Percentiles rank a stretch among this genome's conserved stretches.
These are phyloP conservation scores for Dorcoceras hygrometricum DNA, from an alignment of 257 asterid genomes.

Conservation along the genomic window DNA sequence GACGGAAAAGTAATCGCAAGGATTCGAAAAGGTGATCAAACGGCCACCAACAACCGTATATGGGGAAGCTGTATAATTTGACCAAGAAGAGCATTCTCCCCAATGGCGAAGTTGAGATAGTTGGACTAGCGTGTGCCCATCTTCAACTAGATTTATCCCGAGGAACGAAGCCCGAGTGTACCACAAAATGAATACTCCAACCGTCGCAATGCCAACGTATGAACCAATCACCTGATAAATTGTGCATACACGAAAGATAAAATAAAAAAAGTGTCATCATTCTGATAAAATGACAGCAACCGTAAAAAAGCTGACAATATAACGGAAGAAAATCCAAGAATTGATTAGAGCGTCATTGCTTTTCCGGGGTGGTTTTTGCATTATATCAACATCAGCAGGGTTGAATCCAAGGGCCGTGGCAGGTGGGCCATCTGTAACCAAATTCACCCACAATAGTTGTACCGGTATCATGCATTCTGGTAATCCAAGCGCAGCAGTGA, in stretches of 20 bases:
- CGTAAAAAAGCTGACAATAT: slow-evolving; percentile 43
- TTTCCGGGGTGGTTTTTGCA: slow-evolving; percentile 82
- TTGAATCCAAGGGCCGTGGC: slow-evolving; percentile 93
- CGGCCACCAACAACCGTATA: slow-evolving; percentile 57
- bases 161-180: slow-evolving; percentile 77
- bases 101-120: slow-evolving; percentile 83
- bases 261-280: not conserved
- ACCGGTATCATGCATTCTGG: slow-evolving; percentile 92
- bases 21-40: slow-evolving; percentile 46
- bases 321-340: slow-evolving; percentile 86
- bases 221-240: slow-evolving; percentile 74
- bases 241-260: not conserved
- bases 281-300: not conserved
- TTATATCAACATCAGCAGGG: slow-evolving; percentile 84
- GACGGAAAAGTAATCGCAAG: slow-evolving; percentile 68
- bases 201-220: slow-evolving; percentile 83
- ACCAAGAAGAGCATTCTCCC: slow-evolving; percentile 85
- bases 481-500: slow-evolving; percentile 79
- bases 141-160: slow-evolving; percentile 56
- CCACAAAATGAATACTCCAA: slow-evolving; percentile 84
- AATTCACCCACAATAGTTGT: slow-evolving; percentile 89
- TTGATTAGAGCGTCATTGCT: slow-evolving; percentile 69
- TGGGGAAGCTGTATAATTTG: slow-evolving; percentile 64
- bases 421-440: slow-evolving; percentile 97
- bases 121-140: slow-evolving; percentile 76